Percentiles rank a stretch among this genome's conserved stretches.
Evolutionary conservation across 1,284 basidiomycete species (phyloP).

Genomic region (Trametes hirsuta): DNA sequence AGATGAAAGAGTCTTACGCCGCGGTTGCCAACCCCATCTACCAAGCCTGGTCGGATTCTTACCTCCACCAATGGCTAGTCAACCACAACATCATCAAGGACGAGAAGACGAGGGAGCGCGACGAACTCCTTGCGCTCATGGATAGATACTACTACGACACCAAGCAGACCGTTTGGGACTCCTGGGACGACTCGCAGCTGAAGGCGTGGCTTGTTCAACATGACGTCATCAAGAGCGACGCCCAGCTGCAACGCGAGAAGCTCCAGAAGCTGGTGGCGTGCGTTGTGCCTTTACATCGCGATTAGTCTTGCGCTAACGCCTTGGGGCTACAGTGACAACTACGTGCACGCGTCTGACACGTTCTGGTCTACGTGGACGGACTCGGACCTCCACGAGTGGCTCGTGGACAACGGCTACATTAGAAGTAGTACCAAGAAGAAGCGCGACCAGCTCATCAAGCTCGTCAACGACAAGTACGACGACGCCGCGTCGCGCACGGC

Average conservation of each 20-base stretch:
- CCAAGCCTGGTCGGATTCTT: conserved; percentile 84
- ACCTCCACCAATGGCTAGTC: conserved; percentile 84
- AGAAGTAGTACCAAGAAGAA: conserved; percentile 67
- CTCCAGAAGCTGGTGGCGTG: conserved; percentile 72
- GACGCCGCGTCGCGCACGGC: conserved; percentile 48
- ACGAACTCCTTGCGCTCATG: conserved; percentile 74
- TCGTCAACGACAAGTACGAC: conserved; percentile 68
- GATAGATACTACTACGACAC: conserved; percentile 74
- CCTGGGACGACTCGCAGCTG: conserved; percentile 73
- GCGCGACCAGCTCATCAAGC: conserved; percentile 71
- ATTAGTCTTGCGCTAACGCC: too few relatives aligned
- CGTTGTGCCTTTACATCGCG: conserved; percentile 26
- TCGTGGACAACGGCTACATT: conserved; percentile 76
- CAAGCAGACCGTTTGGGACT: conserved; percentile 61
- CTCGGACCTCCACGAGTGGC: conserved; percentile 76
- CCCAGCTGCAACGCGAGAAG: conserved; percentile 75
- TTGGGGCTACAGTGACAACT: conserved; percentile 63
- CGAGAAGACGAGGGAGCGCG: conserved; percentile 64
- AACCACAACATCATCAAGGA: conserved; percentile 71
- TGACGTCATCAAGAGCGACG: conserved; percentile 69
- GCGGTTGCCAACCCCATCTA: conserved; percentile 67
- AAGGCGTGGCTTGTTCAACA: conserved; percentile 76
- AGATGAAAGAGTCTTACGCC: conserved; percentile 75
- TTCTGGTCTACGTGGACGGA: conserved; percentile 80
- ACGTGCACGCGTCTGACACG: conserved; percentile 68